phyloP scores from a whole-genome alignment of 345 rosid genomes.

The Hibiscus mutabilis region DNA sequence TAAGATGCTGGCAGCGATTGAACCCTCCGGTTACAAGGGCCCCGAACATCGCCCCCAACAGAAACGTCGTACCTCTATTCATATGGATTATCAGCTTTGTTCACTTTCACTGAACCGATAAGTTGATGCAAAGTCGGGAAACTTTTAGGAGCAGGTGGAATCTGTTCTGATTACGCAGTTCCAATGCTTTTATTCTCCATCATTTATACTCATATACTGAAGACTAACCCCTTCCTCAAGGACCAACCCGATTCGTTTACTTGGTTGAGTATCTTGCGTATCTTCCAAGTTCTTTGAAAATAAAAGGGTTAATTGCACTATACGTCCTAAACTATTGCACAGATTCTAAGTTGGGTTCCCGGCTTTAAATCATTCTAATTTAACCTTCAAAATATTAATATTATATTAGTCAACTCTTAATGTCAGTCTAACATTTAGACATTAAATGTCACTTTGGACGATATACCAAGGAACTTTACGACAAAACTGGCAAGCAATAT shows the following conservation, averaged over 20 bases:
- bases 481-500: too few species aligned
- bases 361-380: too few species aligned
- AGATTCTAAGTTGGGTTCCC: too few species aligned
- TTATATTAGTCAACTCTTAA: too few species aligned
- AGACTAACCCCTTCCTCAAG: constrained; percentile 1
- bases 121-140: not conserved
- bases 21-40: not conserved
- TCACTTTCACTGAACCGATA: not conserved
- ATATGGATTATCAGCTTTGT: not conserved
- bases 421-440: too few species aligned
- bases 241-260: not conserved
- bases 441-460: too few species aligned
- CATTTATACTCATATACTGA: not conserved
- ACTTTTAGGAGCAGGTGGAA: not conserved
- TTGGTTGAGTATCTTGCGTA: not conserved
- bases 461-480: too few species aligned
- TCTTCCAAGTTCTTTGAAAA: not conserved
- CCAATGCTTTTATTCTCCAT: not conserved
- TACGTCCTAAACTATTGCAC: not conserved
- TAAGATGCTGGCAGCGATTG: not conserved
- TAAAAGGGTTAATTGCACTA: not conserved
- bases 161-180: not conserved
- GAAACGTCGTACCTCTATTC: not conserved
- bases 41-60: constrained; percentile 2
- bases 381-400: too few species aligned